Evolutionary conservation across 441 rosid genomes (phyloP), one percentile per base, ranked within the genome.

Genomic region (Adansonia madagascariensis): DNA sequence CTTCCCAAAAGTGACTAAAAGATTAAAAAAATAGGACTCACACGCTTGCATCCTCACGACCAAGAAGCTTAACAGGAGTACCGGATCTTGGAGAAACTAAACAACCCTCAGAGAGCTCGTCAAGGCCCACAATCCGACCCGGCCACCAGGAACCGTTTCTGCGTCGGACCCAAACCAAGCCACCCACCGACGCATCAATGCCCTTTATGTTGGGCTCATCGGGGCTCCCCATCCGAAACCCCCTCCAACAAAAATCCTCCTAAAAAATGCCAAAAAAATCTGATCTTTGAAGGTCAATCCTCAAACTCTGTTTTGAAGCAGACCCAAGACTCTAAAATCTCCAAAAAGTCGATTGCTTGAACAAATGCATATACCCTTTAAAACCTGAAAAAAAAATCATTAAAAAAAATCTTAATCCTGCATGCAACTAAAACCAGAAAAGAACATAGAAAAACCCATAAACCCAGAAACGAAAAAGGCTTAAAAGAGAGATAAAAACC

Each of bases 121-220:
- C 90, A 14, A 84, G 86, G 55, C 88, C 85, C 88, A 97, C 82
- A 82, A 89, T 91, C 86, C 90, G 93, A 63, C 97, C 99, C 0
- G 98, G 99, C 99, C 99, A 97, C 99, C 99, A 97, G n/a, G 99
- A 92, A 49, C 98, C 98, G 79, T 97, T 97, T 79, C 98, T 85
- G 62, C 98, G 90, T 18, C 98, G 92, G 69, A 97, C 98, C 99
- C 99, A 97, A 24, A 97, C 99, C 84, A 97, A 85, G 74, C 94
- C 88, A n/a, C 99, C 99, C 44, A 94, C 95, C 8, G 97, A 88
- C 11, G 89, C 88, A 83, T 97, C 93, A 83, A 94, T 89, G 80
- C 83, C 89, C 84, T 84, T 86, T 77, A 78, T 72, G 82, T 82
- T 84, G 80, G 80, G 86, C 86, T 88, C 98, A 79, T 85, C 94